phyloP scores from a whole-genome alignment of 208 protist genomes.

The Crithidia thermophila region DNA sequence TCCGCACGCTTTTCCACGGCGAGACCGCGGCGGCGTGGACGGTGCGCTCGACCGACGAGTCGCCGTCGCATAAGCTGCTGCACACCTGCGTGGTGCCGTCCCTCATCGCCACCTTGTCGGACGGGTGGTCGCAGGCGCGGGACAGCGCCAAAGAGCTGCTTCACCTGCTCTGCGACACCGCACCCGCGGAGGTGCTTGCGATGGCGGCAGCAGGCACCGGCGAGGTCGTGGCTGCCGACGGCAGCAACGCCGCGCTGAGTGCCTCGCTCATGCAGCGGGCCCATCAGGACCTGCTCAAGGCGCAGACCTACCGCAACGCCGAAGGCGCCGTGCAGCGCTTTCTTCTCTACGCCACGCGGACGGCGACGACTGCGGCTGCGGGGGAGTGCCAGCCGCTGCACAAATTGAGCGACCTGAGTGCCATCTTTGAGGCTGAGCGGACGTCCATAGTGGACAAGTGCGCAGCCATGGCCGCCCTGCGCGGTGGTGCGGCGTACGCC shows the following conservation, averaged over 20 bases:
- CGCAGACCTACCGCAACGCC: conserved; percentile 65
- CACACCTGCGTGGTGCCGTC: conserved; percentile 35
- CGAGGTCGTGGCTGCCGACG: not conserved
- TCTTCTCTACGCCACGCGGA: conserved; percentile 36
- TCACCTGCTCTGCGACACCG: conserved; percentile 40
- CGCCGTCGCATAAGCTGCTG: conserved; percentile 24
- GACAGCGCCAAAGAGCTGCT: conserved; percentile 54
- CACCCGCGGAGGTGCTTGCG: conserved; percentile 35
- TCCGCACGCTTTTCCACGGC: conserved; percentile 6
- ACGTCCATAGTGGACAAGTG: conserved; percentile 28
- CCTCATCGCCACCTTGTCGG: conserved; percentile 61
- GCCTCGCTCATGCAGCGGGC: not conserved
- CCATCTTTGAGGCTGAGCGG: conserved; percentile 25
- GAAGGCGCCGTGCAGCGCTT: conserved; percentile 73
- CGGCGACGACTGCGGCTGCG: conserved; percentile 8
- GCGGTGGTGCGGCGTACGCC: conserved; percentile 40
- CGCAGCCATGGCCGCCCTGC: conserved; percentile 30
- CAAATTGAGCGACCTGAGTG: conserved; percentile 30
- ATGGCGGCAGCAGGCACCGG: conserved; percentile 10
- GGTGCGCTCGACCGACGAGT: not conserved
- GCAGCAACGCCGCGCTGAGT: not conserved
- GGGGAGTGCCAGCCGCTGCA: conserved; percentile 9
- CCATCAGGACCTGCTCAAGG: conserved; percentile 35
- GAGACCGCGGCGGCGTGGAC: not conserved
- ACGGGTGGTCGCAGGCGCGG: conserved; percentile 78